Conservation (phyloP, 352 stramenopile genomes). For the Phytophthora kernoviae region DNA sequence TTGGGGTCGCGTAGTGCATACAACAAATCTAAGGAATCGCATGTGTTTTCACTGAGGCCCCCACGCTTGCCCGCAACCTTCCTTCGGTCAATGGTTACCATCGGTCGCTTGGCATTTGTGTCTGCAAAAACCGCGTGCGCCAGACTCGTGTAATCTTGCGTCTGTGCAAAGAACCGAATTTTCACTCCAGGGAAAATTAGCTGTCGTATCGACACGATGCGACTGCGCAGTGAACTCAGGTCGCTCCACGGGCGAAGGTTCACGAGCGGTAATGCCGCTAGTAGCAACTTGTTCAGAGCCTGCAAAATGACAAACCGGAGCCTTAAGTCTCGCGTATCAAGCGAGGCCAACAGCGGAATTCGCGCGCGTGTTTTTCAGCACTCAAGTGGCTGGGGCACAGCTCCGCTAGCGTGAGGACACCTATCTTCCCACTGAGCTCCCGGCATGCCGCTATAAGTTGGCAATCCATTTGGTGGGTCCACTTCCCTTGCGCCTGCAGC, state of each 20-base stretch:
- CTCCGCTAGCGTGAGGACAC: constrained; percentile 64
- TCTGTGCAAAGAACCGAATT: constrained; percentile 71
- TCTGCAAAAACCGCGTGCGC: constrained; percentile 50
- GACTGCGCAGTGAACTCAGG: constrained; percentile 49
- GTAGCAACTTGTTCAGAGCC: constrained; percentile 58
- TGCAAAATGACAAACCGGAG: constrained; percentile 65
- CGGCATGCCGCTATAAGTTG: constrained; percentile 61
- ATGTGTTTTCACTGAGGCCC: constrained; percentile 3
- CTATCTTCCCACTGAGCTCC: constrained; percentile 49
- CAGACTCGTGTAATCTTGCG: constrained; percentile 74
- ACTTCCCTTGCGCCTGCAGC: constrained; percentile 56
- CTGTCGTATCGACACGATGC: constrained; percentile 62
- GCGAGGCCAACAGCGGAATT: constrained; percentile 39
- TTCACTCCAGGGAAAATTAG: constrained; percentile 80
- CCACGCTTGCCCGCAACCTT: constrained; percentile 48
- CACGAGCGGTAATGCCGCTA: constrained; percentile 63
- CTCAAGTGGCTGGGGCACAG: constrained; percentile 70
- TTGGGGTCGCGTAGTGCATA: constrained; percentile 49
- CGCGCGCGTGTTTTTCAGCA: constrained; percentile 22
- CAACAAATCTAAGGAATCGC: constrained; percentile 14
- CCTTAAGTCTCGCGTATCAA: constrained; percentile 65
- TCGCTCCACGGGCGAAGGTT: constrained; percentile 64
- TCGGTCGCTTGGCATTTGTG: constrained; percentile 56
- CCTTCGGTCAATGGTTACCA: constrained; percentile 72
- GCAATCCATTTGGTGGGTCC: constrained; percentile 77